Evolutionary conservation across 805 yeast genomes (phyloP), one percentile per base, ranked within the genome.

Genomic region (Wickerhamiella spandovensis): DNA sequence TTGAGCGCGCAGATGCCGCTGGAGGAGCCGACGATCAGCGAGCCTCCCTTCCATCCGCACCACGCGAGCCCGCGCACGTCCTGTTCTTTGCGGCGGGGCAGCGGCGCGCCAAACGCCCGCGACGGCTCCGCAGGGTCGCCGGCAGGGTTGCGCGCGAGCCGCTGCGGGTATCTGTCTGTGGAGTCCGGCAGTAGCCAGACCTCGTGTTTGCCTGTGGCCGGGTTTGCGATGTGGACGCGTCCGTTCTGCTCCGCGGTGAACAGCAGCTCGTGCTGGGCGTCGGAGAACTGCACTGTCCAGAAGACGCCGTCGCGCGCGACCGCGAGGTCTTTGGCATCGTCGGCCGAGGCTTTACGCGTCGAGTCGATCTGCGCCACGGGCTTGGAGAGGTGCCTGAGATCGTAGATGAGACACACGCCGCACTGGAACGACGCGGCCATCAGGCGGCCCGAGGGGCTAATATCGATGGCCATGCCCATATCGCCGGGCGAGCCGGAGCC

Each of bases 351-450:
- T 5, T 74, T 64, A 37, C 74, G 68, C 44, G 72, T 72, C 15
- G 70, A 61, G 53, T 65, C 70, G 57, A 75, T 69, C 28, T 72
- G 51, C 13, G 58, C 51, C 39, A 67, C 52, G 15, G 70, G 68
- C 23, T 44, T 23, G 25, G 43, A n/a, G 17, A 44, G 58, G 53
- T 80, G 81, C 55, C 97, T 70, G 7, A 84, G 63, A 64, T 89
- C 97, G 62, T 81, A 89, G 8, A 89, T 67, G 54, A 80, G 70
- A 53, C 90, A 80, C 20, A 77, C 68, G 6, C 97, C 97, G 61
- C 84, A 88, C 65, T 89, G 95, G 63, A 87, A 87, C 22, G 88
- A 81, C 0, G 84, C 79, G 1, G 92, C 80, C 62, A 89, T 83
- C 54, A 79, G 73, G 48, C 72, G 57, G 20, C 90, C 95, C 44